phyloP scores from a whole-genome alignment of 495 filamentous ascomycete species.

The Lasiosphaeria hispida region DNA sequence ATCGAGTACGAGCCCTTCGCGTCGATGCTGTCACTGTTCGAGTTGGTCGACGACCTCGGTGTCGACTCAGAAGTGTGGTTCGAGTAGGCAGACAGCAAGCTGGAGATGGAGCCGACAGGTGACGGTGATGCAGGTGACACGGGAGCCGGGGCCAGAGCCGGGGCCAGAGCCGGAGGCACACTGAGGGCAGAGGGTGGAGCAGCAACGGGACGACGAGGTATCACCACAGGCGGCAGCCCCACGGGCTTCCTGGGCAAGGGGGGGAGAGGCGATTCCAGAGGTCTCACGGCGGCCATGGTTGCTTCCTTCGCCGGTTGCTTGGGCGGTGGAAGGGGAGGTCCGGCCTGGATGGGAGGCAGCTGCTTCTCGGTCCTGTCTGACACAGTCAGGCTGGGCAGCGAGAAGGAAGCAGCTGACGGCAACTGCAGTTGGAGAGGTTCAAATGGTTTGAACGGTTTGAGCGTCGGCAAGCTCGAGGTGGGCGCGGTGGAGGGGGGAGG shows the following conservation, averaged over 20 bases:
- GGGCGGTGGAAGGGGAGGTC: conserved; percentile 25
- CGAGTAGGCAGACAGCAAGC: conserved; percentile 47
- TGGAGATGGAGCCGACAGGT: conserved; percentile 41
- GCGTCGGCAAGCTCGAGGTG: conserved; percentile 5
- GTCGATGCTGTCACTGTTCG: conserved; percentile 32
- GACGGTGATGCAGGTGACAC: conserved; percentile 21
- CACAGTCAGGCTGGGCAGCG: no score
- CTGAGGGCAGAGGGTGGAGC: conserved; percentile 11
- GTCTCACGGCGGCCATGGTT: conserved; percentile 21
- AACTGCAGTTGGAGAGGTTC: conserved; percentile 9
- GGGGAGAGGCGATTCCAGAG: conserved; percentile 30
- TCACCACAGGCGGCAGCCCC: conserved; percentile 22
- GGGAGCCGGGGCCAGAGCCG: conserved; percentile 7
- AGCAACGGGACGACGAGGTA: conserved; percentile 32
- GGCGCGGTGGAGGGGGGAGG: conserved; percentile 26
- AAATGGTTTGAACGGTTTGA: not conserved
- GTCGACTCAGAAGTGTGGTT: conserved; percentile 38
- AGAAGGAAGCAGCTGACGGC: conserved; percentile 8
- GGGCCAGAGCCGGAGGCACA: not conserved
- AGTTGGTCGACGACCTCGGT: conserved; percentile 30
- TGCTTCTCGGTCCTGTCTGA: conserved; percentile 13
- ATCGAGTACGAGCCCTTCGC: conserved; percentile 37
- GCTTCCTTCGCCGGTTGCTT: conserved; percentile 14
- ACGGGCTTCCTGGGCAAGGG: conserved; percentile 21
- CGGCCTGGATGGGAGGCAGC: conserved; percentile 13